Evolutionary conservation across 2,329 filamentous ascomycete species (phyloP), one percentile per base, ranked within the genome.

Genomic region (Fusarium torreyae): DNA sequence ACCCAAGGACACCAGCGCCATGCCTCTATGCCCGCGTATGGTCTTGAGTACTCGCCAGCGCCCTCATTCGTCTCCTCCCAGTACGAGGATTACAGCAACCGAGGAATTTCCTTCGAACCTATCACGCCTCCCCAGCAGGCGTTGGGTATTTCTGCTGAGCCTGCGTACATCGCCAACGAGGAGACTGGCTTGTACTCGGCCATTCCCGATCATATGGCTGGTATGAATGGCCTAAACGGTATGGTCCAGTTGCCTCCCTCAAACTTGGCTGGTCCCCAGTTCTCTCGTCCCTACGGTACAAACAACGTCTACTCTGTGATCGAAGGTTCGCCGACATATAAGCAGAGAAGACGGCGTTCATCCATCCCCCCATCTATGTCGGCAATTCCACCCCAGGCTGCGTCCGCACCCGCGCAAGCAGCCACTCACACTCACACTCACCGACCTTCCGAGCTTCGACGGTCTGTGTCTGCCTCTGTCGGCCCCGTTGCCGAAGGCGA

Each of bases 61-160:
- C 96, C 96, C 4, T 98, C 96, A 2, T 98, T 98, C 77, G 94
- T 97, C 53, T 98, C 96, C n/a, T 98, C 96, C 1, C 94, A 98
- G 76, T 97, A 95, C 76, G 96, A 98, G 78, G 95, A 98, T 79
- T 99, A 98, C 85, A 97, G 94, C 88, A 95, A 94, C 78, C 92
- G 96, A 60, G 96, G 94, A 52, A 90, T 98, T 76, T 98, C 95
- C 4, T 99, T 95, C 78, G 96, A 99, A 85, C 96, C 96, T 53
- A 90, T 99, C 73, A 99, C 96, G 0, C 96, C 96, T 61, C 96
- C 96, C 17, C 96, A 98, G 79, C 94, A 98, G 81, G 89, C 92
- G 15, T 83, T 96, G 62, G 90, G 88, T 67, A 91, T 97, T 71
- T 89, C 92, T 63, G 87, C 91, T 40, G 96, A 99, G 84, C 94